phyloP scores from a whole-genome alignment of 176 grass and related monocot species.

The Ensete glaucum region DNA sequence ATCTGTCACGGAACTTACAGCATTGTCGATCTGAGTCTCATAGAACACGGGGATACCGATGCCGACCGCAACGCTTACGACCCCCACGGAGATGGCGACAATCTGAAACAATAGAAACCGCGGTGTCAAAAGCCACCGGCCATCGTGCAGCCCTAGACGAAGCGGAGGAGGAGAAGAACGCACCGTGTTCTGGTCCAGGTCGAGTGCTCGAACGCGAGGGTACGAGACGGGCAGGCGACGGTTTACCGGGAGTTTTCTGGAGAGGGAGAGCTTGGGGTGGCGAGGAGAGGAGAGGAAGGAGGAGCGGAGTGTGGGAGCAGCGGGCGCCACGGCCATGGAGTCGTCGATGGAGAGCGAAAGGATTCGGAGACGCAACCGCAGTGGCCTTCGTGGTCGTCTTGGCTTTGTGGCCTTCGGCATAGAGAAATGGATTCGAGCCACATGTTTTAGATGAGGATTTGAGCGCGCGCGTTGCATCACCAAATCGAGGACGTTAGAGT shows the following conservation, averaged over 20 bases:
- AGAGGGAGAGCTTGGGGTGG: constrained; percentile 15
- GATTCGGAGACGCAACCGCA: not conserved
- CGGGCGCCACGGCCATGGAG: constrained; percentile 43
- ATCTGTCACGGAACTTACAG: constrained; percentile 36
- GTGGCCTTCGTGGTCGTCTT: not conserved
- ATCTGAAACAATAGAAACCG: constrained; percentile 30
- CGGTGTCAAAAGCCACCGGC: not conserved
- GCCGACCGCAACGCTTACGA: constrained; percentile 74
- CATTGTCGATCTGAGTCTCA: constrained; percentile 80
- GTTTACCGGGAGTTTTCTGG: constrained; percentile 5
- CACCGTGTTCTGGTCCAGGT: constrained; percentile 95
- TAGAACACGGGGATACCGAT: constrained; percentile 93
- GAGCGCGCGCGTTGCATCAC: too few species aligned
- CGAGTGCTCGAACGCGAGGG: constrained; percentile 58
- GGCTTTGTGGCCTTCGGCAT: not conserved
- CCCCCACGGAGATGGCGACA: constrained; percentile 74
- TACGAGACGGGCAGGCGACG: constrained; percentile 14
- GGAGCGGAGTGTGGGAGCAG: constrained; percentile 30
- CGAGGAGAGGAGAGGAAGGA: constrained; percentile 32
- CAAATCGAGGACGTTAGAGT: not conserved
- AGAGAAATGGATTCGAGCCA: not conserved
- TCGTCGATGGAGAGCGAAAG: not conserved
- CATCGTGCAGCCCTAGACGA: not conserved
- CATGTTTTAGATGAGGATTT: constrained; percentile 5
- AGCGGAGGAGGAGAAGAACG: not conserved